Evolutionary conservation across 768 basidiomycete species (phyloP).

Genomic region (Hysterangium stoloniferum): DNA sequence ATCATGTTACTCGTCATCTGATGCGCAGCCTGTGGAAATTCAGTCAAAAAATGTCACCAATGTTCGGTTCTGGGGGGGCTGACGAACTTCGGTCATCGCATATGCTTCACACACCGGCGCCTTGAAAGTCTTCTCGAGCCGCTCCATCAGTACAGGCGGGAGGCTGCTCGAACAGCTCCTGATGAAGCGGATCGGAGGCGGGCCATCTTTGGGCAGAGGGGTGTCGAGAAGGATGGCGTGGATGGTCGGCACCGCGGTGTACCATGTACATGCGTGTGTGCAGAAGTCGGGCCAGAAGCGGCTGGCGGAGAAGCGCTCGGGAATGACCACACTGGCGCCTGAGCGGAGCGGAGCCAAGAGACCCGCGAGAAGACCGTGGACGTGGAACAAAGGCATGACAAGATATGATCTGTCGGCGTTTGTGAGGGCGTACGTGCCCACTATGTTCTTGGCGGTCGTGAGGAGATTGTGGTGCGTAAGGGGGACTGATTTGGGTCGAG

Average conservation of each 20-base stretch:
- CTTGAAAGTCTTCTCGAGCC: constrained; percentile 40
- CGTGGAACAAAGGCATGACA: constrained; percentile 53
- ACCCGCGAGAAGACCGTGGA: constrained; percentile 53
- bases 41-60: not conserved
- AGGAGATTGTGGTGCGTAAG: constrained; percentile 27
- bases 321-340: constrained; percentile 49
- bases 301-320: constrained; percentile 44
- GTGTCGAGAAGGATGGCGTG: constrained; percentile 26
- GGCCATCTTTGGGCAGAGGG: constrained; percentile 17
- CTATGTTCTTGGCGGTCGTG: constrained; percentile 25
- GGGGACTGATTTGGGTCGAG: constrained; percentile 23
- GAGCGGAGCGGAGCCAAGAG: constrained; percentile 49
- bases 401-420: constrained; percentile 24
- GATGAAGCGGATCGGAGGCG: constrained; percentile 29
- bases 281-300: constrained; percentile 41
- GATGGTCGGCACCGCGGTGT: constrained; percentile 26
- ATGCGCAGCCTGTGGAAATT: constrained; percentile 22
- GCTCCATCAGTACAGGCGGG: constrained; percentile 41
- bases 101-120: constrained; percentile 53
- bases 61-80: too few species aligned
- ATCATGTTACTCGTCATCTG: constrained; percentile 22
- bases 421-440: constrained; percentile 26
- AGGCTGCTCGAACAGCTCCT: constrained; percentile 41
- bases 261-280: constrained; percentile 40
- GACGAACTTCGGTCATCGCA: constrained; percentile 44